Base-by-base conservation (phyloP, 257 asterid genomes). In the Scutellaria barbata region DNA sequence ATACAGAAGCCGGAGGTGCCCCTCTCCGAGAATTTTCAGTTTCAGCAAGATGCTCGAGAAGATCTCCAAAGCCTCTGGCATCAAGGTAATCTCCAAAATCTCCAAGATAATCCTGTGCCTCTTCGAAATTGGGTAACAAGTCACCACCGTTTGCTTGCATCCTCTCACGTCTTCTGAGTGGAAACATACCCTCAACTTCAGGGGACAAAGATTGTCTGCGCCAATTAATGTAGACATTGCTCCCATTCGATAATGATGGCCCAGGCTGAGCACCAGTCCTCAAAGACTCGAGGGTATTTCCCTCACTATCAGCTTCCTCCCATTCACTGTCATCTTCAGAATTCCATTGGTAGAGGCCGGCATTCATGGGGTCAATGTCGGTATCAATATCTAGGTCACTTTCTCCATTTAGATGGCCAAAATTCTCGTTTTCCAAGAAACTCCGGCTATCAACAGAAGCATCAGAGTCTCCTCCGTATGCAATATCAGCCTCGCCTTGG, bases 311-410 rank as follows among this genome's bases (percentile, higher is more conserved):
- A 42, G 67, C 90, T 79, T 81, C 96, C 71, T 87, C 95, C 95
- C 89, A 85, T 20, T 79, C 92, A 82, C 72, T 74, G 30, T 74
- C 88, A 56, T 79, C 96, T 7, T 79, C 95, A 0, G 88, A 85
- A 80, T 86, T 81, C 96, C 95, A 91, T 1, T 63, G 89, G 80
- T 80, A 84, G 22, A 81, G 74, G 41, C 96, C 99, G 0, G 95
- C 96, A 74, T 88, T 85, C 99, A 91, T 94, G 48, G 99, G 99
- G 69, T 94, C 96, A 53, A 94, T 89, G 81, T 91, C 98, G 45
- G 84, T 85, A 74, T 88, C 96, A 78, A 86, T 82, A 35, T 91
- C 96, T 10, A 68, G 59, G 42, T 81, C 96, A 77, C 92, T 84
- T 63, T 74, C 89, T 75, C 81, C 85, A 80, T 67, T 82, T 25